Base-by-base conservation (phyloP, 1,139 yeast genomes). In the Ogataea hybrid region DNA sequence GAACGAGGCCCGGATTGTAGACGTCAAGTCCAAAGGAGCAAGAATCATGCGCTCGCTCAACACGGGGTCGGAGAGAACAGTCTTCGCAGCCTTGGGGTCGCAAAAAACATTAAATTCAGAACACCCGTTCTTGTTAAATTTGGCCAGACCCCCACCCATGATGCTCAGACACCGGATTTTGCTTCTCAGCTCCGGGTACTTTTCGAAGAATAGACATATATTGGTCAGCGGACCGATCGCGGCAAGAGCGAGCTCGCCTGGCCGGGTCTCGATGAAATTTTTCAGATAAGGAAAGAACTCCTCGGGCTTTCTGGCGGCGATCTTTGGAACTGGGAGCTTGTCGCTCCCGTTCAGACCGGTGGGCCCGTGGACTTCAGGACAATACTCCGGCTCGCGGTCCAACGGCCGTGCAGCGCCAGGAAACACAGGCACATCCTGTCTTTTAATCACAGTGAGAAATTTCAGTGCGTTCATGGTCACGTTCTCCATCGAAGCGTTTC, bases 21-120 rank as follows among this genome's bases (percentile, higher is more conserved):
- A 87, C 1, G 96, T 86, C 25, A 84, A 66, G 59, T 87, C 83
- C 41, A 87, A 64, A 0, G 95, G 89, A 11, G 77, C 71, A 42
- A 85, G 58, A 4, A 84, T 58, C 9, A 76, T 70, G 57, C 77
- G 83, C 6, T 69, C 60, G 7, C 67, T 62, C 32, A 84, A 58
- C 0, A 62, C 58, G 1, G 65, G 63, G 50, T 79, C 78, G 11
- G 64, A 56, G 5, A 87, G 67, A 2, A 85, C 71, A 9, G 64
- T 58, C 29, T 73, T 64, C 0, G 95, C 86, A 3, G 96, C 95
- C 40, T 73, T 72, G 0, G 96, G 90, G 57, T 88, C 96, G 37
- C 79, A 71, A 67, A 75, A 74, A 35, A 84, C 70, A 61, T 88
- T 88, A 68, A 86, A 88, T 58, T 88, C 96, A n/a, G 95, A 82